phyloP scores from a whole-genome alignment of 2,329 filamentous ascomycete genomes.

The Beauveria varroae region DNA sequence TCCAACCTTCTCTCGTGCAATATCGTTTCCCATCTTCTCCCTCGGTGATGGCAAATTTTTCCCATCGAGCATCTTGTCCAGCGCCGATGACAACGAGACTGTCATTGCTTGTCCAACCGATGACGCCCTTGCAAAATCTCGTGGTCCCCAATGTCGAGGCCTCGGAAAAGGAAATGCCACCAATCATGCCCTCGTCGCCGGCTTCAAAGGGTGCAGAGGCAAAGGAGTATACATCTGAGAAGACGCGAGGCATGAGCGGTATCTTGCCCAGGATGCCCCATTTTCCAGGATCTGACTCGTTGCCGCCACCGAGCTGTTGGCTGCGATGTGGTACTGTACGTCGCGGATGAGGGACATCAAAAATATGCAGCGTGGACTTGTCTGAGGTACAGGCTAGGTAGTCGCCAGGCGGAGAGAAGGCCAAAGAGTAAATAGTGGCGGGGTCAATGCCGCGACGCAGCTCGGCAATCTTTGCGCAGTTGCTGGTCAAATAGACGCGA shows the following conservation, averaged over 20 bases:
- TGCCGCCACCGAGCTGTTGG: conserved; percentile 21
- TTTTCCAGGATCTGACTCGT: conserved; percentile 54
- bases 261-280: conserved; percentile 82
- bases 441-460: conserved; percentile 83
- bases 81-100: conserved; percentile 71
- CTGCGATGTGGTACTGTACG: conserved; percentile 28
- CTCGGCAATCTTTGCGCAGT: conserved; percentile 74
- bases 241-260: conserved; percentile 75
- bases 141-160: conserved; percentile 41
- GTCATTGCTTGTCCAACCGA: conserved; percentile 75
- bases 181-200: conserved; percentile 59
- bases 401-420: conserved; percentile 74
- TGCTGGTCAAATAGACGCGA: conserved; percentile 74
- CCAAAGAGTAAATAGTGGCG: conserved; percentile 78
- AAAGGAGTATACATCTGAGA: conserved; percentile 86
- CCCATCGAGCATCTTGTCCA: conserved; percentile 76
- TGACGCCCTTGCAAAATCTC: conserved; percentile 68
- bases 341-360: conserved; percentile 64
- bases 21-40: conserved; percentile 59
- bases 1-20: conserved; percentile 72
- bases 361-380: conserved; percentile 92
- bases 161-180: conserved; percentile 35
- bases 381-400: conserved; percentile 90
- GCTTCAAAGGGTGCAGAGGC: conserved; percentile 74
- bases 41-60: conserved; percentile 71